Base-by-base conservation (phyloP, 2,329 filamentous ascomycete genomes). In the Rhytidhysteron rufulum region DNA sequence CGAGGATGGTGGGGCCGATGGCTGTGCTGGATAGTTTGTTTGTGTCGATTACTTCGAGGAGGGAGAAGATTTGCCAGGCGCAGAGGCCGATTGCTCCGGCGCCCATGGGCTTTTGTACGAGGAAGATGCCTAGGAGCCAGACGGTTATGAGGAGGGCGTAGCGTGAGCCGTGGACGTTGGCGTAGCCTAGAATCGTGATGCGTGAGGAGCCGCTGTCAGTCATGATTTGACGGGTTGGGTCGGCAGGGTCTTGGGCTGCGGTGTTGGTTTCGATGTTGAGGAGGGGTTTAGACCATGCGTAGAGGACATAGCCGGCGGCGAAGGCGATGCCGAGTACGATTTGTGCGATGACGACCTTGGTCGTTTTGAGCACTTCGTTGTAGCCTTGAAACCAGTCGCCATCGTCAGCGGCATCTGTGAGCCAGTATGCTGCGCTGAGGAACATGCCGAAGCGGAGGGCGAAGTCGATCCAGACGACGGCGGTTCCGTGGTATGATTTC, bases 41-140 rank as follows among this genome's bases (percentile, higher is more conserved):
- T 3, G 77, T 79, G 59, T 82, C 78, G 39, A 83, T 66, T 38
- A 83, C 78, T 51, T 83, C 80, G 35, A 81, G 70, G 2, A 83
- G 77, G 9, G 88, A 88, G 45, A 98, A 80, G 31, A 95, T 82
- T 67, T 96, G 91, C 82, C 90, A 91, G 44, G 89, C 72, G 65
- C 93, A 81, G 37, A 97, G 73, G 6, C 80, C 86, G 37, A 97
- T 78, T 1, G 89, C 82, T 36, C 88, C 90, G 42, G 83, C 83
- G 37, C 93, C 93, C 87, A 98, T 94, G 13, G 93, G 93, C 63
- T 97, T 97, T 48, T 91, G 86, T 19, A 97, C 76, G 6, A 96
- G 75, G 39, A 88, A 79, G 42, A 89, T 80, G 1, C 82, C 85
- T 7, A 87, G 75, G 19, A 88, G 75, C 65, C 94, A 82, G 59